A percentile compares a stretch with the other conserved stretches of the same genome.
Evolutionary conservation across 1,284 basidiomycete species (phyloP).

Genomic region (Leccinum pallidistipes): DNA sequence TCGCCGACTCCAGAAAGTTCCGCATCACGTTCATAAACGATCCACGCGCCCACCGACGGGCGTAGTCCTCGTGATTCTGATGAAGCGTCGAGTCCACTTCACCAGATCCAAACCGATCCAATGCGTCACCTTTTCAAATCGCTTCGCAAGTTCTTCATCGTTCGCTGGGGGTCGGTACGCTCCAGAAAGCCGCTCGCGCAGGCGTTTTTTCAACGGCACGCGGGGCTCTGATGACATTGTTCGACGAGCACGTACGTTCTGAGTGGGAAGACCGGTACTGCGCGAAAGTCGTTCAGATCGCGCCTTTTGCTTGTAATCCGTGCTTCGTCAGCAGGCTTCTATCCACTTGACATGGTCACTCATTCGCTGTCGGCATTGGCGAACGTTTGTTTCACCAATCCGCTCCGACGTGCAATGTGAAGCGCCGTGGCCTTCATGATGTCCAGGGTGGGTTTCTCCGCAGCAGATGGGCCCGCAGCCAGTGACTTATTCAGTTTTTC

Average conservation of each 20-base stretch:
- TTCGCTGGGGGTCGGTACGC: slow-evolving; percentile 51
- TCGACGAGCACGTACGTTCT: slow-evolving; percentile 3
- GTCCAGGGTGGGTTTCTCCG: slow-evolving; percentile 20
- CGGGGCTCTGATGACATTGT: slow-evolving; percentile 24
- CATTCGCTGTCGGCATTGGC: slow-evolving; percentile 40
- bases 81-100: slow-evolving; percentile 15
- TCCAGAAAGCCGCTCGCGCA: slow-evolving; percentile 47
- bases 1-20: slow-evolving; percentile 38
- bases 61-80: slow-evolving; percentile 69
- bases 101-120: slow-evolving; percentile 1
- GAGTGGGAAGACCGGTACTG: slow-evolving; percentile 16
- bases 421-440: slow-evolving; percentile 37
- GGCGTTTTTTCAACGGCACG: slow-evolving; percentile 47
- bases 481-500: slow-evolving; percentile 11
- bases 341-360: slow-evolving; percentile 50
- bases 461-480: not conserved
- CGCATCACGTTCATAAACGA: slow-evolving; percentile 58
- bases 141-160: slow-evolving; percentile 62
- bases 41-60: slow-evolving; percentile 66
- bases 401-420: slow-evolving; percentile 38
- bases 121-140: slow-evolving; percentile 62
- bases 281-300: slow-evolving; percentile 40
- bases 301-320: slow-evolving; percentile 56
- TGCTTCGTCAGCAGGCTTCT: slow-evolving; percentile 59
- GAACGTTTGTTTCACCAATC: slow-evolving; percentile 35